A percentile compares a stretch with the other conserved stretches of the same genome.
phyloP scores from a whole-genome alignment of 1,139 yeast species.

The Zygosaccharomyces sapae region DNA sequence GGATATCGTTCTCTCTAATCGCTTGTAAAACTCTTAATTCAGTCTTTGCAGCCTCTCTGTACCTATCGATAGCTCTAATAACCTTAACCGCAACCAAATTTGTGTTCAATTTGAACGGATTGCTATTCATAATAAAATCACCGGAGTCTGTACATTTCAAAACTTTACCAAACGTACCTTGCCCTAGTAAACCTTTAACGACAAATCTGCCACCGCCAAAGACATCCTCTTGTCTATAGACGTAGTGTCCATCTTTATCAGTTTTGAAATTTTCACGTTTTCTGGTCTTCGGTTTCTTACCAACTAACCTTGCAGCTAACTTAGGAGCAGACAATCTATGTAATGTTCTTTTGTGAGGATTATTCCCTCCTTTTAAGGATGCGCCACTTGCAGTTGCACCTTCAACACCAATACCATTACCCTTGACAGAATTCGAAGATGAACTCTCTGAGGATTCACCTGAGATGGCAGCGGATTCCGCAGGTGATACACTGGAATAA shows the following conservation, averaged over 20 bases:
- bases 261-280: slow-evolving; percentile 29
- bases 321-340: slow-evolving; percentile 14
- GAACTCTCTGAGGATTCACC: slow-evolving; percentile 10
- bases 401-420: background rate
- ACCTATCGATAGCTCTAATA: slow-evolving; percentile 73
- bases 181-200: slow-evolving; percentile 72
- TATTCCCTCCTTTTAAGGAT: background rate
- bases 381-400: slow-evolving; percentile 2
- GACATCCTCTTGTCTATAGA: slow-evolving; percentile 53
- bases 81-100: slow-evolving; percentile 85
- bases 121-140: slow-evolving; percentile 1
- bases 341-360: slow-evolving; percentile 10
- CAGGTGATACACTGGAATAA: slow-evolving; percentile 14
- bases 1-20: slow-evolving; percentile 66
- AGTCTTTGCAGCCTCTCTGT: slow-evolving; percentile 80
- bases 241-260: slow-evolving; percentile 83
- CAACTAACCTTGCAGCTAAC: slow-evolving; percentile 15
- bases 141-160: slow-evolving; percentile 57
- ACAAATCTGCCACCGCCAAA: slow-evolving; percentile 60
- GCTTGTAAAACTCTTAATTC: slow-evolving; percentile 68
- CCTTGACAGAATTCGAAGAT: slow-evolving; percentile 7
- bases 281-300: slow-evolving; percentile 15
- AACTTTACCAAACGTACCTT: slow-evolving; percentile 97
- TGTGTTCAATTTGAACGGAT: slow-evolving; percentile 27
- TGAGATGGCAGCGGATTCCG: slow-evolving; percentile 6